Percentiles rank a stretch among this genome's conserved stretches.
Conservation (phyloP, 2,329 filamentous ascomycete species). For the Cadophora gregata region DNA sequence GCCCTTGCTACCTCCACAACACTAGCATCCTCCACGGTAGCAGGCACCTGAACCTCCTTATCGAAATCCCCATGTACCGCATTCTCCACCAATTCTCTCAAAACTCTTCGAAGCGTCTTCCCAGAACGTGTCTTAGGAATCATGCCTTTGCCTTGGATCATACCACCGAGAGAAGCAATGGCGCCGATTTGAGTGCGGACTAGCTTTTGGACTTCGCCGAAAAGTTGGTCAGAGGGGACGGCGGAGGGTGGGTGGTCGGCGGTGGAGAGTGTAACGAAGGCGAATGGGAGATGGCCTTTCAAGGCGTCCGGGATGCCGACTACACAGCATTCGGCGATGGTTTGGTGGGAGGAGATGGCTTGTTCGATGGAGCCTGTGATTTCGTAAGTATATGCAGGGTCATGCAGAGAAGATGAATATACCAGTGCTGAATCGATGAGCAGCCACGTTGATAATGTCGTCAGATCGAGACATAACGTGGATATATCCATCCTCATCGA, state of each 20-base stretch:
- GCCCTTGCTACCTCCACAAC: slow-evolving; percentile 76
- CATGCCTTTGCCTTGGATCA: slow-evolving; percentile 83
- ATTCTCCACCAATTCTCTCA: slow-evolving; percentile 85
- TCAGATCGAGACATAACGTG: slow-evolving; percentile 71
- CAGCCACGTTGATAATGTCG: slow-evolving; percentile 95
- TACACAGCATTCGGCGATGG: slow-evolving; percentile 83
- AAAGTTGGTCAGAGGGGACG: slow-evolving; percentile 53
- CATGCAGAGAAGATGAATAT: slow-evolving; percentile 41
- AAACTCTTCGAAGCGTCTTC: slow-evolving; percentile 83
- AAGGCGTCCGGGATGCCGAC: slow-evolving; percentile 84
- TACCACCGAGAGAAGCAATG: slow-evolving; percentile 84
- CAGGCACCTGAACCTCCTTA: slow-evolving; percentile 75
- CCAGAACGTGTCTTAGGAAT: slow-evolving; percentile 93
- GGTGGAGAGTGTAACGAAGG: slow-evolving; percentile 73
- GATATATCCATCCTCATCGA: slow-evolving; percentile 75
- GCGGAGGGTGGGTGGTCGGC: slow-evolving; percentile 58
- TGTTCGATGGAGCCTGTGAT: slow-evolving; percentile 83
- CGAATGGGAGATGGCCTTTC: slow-evolving; percentile 92
- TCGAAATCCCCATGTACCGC: slow-evolving; percentile 75
- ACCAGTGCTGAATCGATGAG: slow-evolving; percentile 89
- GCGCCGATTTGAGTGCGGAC: slow-evolving; percentile 84
- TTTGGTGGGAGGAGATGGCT: slow-evolving; percentile 81
- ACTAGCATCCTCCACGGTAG: slow-evolving; percentile 81
- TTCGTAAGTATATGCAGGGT: slow-evolving; percentile 18
- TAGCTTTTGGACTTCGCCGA: slow-evolving; percentile 70